phyloP scores from a whole-genome alignment of 106 monocot species.

The Iris macrosiphon region DNA sequence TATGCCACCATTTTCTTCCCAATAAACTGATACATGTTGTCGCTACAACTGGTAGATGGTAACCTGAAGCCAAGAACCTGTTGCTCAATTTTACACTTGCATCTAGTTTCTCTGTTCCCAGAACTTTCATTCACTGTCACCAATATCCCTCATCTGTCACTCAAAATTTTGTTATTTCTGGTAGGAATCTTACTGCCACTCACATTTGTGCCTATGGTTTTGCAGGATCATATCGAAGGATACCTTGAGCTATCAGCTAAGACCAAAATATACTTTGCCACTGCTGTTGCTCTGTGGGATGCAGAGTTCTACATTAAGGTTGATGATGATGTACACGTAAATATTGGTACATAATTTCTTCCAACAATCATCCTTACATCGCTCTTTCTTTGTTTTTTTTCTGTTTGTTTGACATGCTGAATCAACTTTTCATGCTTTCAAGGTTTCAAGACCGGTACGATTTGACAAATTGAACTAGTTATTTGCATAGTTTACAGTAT shows the following conservation, averaged over 20 bases:
- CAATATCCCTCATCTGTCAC: not conserved
- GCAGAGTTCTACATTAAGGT: constrained; percentile 95
- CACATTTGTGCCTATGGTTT: not conserved
- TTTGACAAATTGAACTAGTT: too few relatives aligned
- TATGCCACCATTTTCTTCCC: too few relatives aligned
- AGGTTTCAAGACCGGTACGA: not conserved
- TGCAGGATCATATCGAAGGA: constrained; percentile 95
- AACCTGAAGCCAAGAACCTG: too few relatives aligned
- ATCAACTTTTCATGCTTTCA: not conserved
- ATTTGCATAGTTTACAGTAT: too few relatives aligned
- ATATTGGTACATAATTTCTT: constrained; percentile 53
- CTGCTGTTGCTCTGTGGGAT: constrained; percentile 91
- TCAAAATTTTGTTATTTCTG: not conserved
- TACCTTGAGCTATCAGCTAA: constrained; percentile 95
- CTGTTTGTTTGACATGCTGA: not conserved
- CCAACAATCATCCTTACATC: not conserved
- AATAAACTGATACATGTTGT: too few relatives aligned
- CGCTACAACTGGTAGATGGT: too few relatives aligned
- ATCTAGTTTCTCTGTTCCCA: too few relatives aligned
- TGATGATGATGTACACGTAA: constrained; percentile 98
- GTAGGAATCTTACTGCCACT: not conserved
- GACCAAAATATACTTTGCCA: constrained; percentile 85
- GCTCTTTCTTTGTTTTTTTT: not conserved
- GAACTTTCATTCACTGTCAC: too few relatives aligned
- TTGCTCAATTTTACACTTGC: too few relatives aligned